A percentile compares a stretch with the other conserved stretches of the same genome.
Conservation (phyloP, 2,329 filamentous ascomycete genomes). For the Scorias spongiosa region DNA sequence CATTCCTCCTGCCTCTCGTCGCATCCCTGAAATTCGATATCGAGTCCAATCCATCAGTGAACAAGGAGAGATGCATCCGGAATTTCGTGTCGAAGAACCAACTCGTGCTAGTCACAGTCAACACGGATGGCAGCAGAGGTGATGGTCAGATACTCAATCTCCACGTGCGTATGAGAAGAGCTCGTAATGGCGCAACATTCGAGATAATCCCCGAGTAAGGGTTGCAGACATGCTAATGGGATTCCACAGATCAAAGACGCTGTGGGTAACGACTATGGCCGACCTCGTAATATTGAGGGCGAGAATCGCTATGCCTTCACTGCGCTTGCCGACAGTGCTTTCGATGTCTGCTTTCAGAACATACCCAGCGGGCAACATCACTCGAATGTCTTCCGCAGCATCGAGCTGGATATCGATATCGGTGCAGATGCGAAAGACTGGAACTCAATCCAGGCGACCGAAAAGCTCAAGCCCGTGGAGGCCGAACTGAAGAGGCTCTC, state of each 20-base stretch:
- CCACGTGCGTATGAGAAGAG: conserved; percentile 47
- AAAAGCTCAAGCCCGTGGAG: conserved; percentile 96
- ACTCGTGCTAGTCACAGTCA: conserved; percentile 88
- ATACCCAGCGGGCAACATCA: conserved; percentile 35
- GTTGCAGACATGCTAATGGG: too few species aligned
- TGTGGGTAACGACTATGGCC: conserved; percentile 89
- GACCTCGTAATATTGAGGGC: conserved; percentile 78
- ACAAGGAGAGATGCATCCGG: conserved; percentile 76
- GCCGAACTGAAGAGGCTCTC: conserved; percentile 85
- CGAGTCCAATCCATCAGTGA: conserved; percentile 50
- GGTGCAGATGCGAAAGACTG: conserved; percentile 96
- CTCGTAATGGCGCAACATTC: neutral
- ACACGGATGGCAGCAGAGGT: conserved; percentile 66
- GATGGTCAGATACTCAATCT: conserved; percentile 92
- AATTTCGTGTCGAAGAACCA: conserved; percentile 92
- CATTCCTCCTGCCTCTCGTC: conserved; percentile 26
- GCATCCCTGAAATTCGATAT: conserved; percentile 89
- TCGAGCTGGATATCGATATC: conserved; percentile 92
- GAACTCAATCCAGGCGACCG: conserved; percentile 85
- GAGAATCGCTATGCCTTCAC: conserved; percentile 92
- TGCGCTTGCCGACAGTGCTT: conserved; percentile 60
- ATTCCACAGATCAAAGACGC: conserved; percentile 70
- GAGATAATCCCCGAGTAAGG: too few species aligned
- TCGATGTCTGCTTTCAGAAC: conserved; percentile 12
- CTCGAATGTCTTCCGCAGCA: conserved; percentile 40